Evolutionary conservation across 2,329 filamentous ascomycete species (phyloP).

Genomic region (Penicillium sp.): DNA sequence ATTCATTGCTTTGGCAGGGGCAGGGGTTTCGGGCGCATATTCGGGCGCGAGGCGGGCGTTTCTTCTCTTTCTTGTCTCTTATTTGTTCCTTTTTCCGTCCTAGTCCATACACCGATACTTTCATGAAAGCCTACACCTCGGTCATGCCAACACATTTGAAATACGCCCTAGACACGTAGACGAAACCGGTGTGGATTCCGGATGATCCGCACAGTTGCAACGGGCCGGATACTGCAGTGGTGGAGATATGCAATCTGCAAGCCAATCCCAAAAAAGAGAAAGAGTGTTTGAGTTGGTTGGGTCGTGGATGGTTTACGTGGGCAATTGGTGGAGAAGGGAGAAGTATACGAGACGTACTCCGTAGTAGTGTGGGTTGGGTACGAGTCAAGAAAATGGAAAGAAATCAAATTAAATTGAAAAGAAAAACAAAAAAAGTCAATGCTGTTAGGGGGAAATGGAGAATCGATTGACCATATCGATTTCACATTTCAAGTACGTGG

Average conservation of each 20-base stretch:
- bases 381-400: background rate
- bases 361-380: background rate
- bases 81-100: background rate
- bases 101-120: background rate
- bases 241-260: slow-evolving; percentile 10
- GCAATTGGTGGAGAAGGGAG: background rate
- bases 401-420: background rate
- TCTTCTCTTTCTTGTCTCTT: slow-evolving; percentile 6
- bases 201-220: slow-evolving; percentile 12
- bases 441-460: background rate
- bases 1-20: slow-evolving; percentile 15
- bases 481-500: background rate
- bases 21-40: slow-evolving; percentile 24
- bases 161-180: slow-evolving; percentile 17
- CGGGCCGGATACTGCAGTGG: slow-evolving; percentile 14
- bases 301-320: background rate
- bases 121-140: background rate
- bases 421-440: background rate
- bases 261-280: slow-evolving; percentile 4
- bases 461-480: background rate
- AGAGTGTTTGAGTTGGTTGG: background rate
- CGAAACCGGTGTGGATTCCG: slow-evolving; percentile 8
- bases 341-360: background rate
- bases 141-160: slow-evolving; percentile 5
- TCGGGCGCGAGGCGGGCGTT: slow-evolving; percentile 13